These are phyloP conservation scores for Rosa rugosa DNA, from an alignment of 306 rosid genomes.

Conservation along the genomic window DNA sequence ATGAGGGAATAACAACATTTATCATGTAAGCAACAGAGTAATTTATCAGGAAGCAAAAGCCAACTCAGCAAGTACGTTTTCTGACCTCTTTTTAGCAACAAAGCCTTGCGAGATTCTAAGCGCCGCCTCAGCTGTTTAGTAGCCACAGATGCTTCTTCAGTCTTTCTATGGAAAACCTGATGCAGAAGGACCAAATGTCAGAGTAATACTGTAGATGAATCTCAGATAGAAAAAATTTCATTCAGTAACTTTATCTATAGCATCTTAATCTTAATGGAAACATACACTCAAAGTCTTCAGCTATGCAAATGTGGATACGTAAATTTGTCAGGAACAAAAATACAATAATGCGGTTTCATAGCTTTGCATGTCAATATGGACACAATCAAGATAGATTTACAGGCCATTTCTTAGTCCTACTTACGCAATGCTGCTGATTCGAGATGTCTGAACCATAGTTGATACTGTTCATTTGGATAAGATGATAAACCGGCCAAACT, in stretches of 20 bases:
- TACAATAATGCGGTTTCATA: neutral
- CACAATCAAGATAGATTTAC: neutral
- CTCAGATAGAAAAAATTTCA: neutral
- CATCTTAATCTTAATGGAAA: neutral
- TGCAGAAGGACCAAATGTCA: slow-evolving; percentile 25
- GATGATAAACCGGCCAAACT: too few relatives aligned
- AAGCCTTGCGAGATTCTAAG: slow-evolving; percentile 63
- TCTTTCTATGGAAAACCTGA: slow-evolving; percentile 81
- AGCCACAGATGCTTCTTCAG: slow-evolving; percentile 71
- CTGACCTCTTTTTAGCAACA: slow-evolving; percentile 51
- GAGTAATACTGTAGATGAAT: slow-evolving; percentile 1
- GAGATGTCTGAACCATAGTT: neutral
- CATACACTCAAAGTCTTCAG: slow-evolving; percentile 59
- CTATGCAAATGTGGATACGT: neutral
- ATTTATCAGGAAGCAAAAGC: neutral
- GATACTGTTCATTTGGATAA: too few relatives aligned
- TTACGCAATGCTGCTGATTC: neutral
- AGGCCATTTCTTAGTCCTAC: neutral
- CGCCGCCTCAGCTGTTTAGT: slow-evolving; percentile 62
- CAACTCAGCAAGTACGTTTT: slow-evolving; percentile 10
- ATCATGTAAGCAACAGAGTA: neutral
- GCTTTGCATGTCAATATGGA: neutral
- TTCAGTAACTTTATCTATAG: neutral
- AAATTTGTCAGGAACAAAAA: neutral
- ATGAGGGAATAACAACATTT: neutral